These are phyloP conservation scores for Boletus fagicola DNA, from an alignment of 768 basidiomycete species.

Conservation along the genomic window DNA sequence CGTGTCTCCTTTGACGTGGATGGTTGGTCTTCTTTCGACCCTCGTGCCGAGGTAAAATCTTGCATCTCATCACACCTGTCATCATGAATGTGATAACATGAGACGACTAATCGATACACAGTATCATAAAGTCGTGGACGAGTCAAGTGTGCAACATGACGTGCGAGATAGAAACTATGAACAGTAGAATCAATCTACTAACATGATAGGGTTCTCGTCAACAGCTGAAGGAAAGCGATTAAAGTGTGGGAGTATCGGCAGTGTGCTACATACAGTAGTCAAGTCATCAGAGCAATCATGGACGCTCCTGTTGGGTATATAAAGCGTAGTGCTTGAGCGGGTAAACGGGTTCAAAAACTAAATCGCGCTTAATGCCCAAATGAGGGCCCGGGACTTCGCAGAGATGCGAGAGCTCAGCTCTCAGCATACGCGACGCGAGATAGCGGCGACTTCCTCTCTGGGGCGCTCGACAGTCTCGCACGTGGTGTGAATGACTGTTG, in stretches of 20 bases:
- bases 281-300: background rate
- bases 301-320: background rate
- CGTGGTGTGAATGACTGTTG: background rate
- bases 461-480: conserved; percentile 13
- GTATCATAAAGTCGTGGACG: conserved; percentile 21
- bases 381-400: background rate
- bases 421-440: conserved; percentile 20
- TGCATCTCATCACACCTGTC: background rate
- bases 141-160: background rate
- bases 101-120: conserved; percentile 30
- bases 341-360: background rate
- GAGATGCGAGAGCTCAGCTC: conserved; percentile 21
- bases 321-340: background rate
- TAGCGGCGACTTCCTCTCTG: conserved; percentile 27
- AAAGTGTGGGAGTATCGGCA: background rate
- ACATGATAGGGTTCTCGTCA: conserved; percentile 4
- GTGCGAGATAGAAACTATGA: conserved; percentile 9
- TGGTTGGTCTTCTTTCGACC: background rate
- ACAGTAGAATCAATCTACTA: conserved; percentile 32
- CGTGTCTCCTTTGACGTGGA: too few species aligned
- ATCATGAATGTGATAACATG: background rate
- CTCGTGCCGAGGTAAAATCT: background rate
- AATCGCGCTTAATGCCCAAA: background rate
- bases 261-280: background rate
- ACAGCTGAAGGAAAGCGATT: conserved; percentile 13